A percentile compares a stretch with the other conserved stretches of the same genome.
Conservation (phyloP, 208 protist species). For the Leishmania lainsoni region DNA sequence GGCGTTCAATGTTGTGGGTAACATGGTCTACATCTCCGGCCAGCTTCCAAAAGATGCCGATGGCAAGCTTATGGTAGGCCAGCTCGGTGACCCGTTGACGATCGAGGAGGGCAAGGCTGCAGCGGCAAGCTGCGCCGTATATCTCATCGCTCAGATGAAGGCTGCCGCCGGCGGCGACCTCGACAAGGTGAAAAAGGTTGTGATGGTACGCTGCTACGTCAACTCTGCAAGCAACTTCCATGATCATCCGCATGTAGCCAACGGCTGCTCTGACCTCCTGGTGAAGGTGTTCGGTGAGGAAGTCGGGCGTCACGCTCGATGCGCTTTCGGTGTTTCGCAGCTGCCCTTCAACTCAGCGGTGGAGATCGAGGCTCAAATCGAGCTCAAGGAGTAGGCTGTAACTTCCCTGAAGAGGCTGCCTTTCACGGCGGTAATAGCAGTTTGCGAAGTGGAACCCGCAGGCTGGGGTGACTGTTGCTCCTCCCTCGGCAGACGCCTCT, state of each 20-base stretch:
- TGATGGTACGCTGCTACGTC: slow-evolving; percentile 81
- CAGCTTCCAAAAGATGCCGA: slow-evolving; percentile 71
- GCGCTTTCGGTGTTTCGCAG: slow-evolving; percentile 70
- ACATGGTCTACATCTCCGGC: slow-evolving; percentile 65
- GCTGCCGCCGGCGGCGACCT: slow-evolving; percentile 61
- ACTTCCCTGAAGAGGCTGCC: background rate
- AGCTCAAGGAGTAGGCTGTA: slow-evolving; percentile 26
- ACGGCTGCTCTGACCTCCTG: slow-evolving; percentile 81
- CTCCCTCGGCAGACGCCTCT: background rate
- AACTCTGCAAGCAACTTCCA: slow-evolving; percentile 63
- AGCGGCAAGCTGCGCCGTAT: slow-evolving; percentile 46
- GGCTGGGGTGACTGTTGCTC: background rate
- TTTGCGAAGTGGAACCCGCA: background rate
- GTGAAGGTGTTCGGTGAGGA: slow-evolving; percentile 66
- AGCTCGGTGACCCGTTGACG: slow-evolving; percentile 51
- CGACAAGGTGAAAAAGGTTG: slow-evolving; percentile 67
- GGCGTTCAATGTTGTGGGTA: slow-evolving; percentile 50
- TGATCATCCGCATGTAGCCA: slow-evolving; percentile 67
- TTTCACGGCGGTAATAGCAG: background rate
- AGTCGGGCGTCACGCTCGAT: slow-evolving; percentile 73
- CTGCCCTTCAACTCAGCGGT: slow-evolving; percentile 72
- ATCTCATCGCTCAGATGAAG: slow-evolving; percentile 66
- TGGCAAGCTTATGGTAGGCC: slow-evolving; percentile 50
- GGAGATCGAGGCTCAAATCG: slow-evolving; percentile 72
- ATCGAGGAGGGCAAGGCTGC: slow-evolving; percentile 67